Conservation (phyloP, 225 moss, liverwort and hornwort species). For the Polytrichum formosum region DNA sequence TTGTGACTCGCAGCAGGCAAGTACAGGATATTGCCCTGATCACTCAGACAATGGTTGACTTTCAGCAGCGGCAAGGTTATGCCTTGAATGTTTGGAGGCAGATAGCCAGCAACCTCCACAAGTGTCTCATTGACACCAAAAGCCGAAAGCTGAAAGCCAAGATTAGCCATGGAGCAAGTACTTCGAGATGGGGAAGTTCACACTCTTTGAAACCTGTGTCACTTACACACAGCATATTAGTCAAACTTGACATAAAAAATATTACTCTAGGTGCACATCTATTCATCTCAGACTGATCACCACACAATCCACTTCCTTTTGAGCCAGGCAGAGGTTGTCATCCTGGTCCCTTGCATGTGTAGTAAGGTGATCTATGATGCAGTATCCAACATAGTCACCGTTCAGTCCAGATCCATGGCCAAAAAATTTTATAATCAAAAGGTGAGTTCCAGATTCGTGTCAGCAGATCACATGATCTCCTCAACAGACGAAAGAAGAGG, state of each 20-base stretch:
- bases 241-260: neutral
- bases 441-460: neutral
- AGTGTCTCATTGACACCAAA: no score
- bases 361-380: neutral
- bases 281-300: neutral
- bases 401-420: neutral
- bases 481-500: neutral
- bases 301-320: neutral
- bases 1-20: no score
- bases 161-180: conserved; percentile 78
- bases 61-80: no score
- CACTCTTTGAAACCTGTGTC: conserved; percentile 75
- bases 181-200: conserved; percentile 81
- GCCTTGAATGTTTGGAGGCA: no score
- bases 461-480: neutral
- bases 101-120: no score
- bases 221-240: conserved; percentile 4
- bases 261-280: neutral
- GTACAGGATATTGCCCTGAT: no score
- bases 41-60: no score
- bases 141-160: no score
- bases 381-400: neutral
- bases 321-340: conserved; percentile 12
- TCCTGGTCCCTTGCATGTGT: neutral
- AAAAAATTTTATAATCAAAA: neutral